Conservation (phyloP, 2,329 filamentous ascomycete genomes). For the Penicillium vulpinum region DNA sequence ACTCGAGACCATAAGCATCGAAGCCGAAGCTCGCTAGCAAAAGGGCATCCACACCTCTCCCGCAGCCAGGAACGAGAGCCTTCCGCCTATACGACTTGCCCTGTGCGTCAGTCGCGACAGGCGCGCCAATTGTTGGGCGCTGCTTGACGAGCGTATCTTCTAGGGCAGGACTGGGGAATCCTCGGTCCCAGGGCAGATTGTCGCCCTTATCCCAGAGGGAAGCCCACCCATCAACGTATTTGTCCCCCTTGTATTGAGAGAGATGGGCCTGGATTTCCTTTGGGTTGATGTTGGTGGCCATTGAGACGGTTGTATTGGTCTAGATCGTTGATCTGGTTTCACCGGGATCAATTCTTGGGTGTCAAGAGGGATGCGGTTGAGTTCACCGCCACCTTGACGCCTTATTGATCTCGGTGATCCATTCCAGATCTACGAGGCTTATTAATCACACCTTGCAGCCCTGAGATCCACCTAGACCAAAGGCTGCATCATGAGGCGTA, state of each 20-base stretch:
- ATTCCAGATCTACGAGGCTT: constrained; percentile 10
- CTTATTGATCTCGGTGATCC: neutral
- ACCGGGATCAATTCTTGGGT: neutral
- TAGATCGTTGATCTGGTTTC: neutral
- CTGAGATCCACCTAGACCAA: neutral
- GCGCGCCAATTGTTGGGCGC: constrained; percentile 38
- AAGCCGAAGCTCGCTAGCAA: constrained; percentile 74
- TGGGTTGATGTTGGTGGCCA: constrained; percentile 17
- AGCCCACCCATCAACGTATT: constrained; percentile 54
- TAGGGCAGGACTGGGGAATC: constrained; percentile 60
- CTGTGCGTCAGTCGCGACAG: constrained; percentile 27
- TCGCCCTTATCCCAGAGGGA: constrained; percentile 56
- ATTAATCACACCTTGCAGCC: constrained; percentile 26
- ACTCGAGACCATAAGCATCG: constrained; percentile 74
- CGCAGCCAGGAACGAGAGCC: constrained; percentile 79
- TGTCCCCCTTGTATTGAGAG: constrained; percentile 39
- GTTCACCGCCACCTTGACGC: constrained; percentile 19
- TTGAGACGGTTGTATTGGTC: constrained; percentile 13
- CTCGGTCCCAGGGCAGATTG: constrained; percentile 61
- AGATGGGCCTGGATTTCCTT: constrained; percentile 44
- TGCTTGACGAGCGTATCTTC: constrained; percentile 52
- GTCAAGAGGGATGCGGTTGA: neutral
- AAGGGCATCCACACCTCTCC: constrained; percentile 76
- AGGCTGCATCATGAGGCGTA: neutral
- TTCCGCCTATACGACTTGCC: constrained; percentile 43